Conservation (phyloP, 2,329 filamentous ascomycete species). For the Fusarium miscanthi region DNA sequence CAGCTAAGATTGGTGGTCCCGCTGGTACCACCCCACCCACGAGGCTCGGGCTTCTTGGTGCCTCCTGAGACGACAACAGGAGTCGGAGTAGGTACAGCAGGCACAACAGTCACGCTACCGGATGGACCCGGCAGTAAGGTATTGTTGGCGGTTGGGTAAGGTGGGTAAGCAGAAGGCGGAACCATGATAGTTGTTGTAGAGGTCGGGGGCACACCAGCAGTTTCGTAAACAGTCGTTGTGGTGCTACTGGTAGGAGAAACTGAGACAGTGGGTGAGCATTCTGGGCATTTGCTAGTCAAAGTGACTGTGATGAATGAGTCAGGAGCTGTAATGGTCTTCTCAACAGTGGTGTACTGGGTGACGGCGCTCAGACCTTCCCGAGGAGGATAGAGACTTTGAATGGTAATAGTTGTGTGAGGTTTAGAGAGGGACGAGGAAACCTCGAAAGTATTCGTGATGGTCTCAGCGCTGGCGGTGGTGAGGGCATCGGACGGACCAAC, state of each 20-base stretch:
- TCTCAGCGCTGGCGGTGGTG: slow-evolving; percentile 44
- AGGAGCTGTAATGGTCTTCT: slow-evolving; percentile 42
- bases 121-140: slow-evolving; percentile 40
- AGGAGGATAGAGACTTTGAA: slow-evolving; percentile 47
- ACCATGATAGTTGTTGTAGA: slow-evolving; percentile 51
- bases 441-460: slow-evolving; percentile 43
- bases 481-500: slow-evolving; percentile 37
- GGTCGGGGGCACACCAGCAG: slow-evolving; percentile 43
- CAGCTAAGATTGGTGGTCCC: slow-evolving; percentile 50
- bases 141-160: slow-evolving; percentile 47
- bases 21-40: slow-evolving; percentile 45
- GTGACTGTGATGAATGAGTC: slow-evolving; percentile 43
- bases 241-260: slow-evolving; percentile 43
- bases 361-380: slow-evolving; percentile 38
- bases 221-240: slow-evolving; percentile 49
- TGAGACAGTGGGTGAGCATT: slow-evolving; percentile 27
- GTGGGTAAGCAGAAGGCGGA: slow-evolving; percentile 41
- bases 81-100: slow-evolving; percentile 42
- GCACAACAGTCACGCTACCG: slow-evolving; percentile 42
- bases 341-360: slow-evolving; percentile 43
- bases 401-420: slow-evolving; percentile 43
- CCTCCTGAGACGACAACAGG: slow-evolving; percentile 49
- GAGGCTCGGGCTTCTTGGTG: slow-evolving; percentile 49
- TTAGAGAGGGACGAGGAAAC: slow-evolving; percentile 28
- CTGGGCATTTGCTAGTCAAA: slow-evolving; percentile 28